Evolutionary conservation across 1,284 basidiomycete genomes (phyloP).

Genomic region (Pascua guehoae): DNA sequence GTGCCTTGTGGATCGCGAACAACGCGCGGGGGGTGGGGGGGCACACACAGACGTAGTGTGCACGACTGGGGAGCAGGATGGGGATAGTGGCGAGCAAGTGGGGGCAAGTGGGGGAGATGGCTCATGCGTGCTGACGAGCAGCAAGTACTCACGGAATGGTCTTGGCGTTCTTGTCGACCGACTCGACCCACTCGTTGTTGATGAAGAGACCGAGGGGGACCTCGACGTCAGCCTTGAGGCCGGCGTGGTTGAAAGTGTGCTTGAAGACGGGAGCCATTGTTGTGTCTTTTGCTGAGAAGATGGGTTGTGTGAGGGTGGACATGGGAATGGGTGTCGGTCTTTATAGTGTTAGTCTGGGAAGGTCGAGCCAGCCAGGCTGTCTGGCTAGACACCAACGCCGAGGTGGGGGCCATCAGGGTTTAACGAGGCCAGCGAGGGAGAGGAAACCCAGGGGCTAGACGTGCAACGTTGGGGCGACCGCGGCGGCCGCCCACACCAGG

Average conservation of each 20-base stretch:
- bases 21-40: no score
- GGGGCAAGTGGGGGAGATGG: neutral
- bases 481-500: no score
- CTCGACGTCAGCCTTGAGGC: constrained; percentile 66
- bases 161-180: constrained; percentile 55
- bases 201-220: constrained; percentile 77
- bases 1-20: no score
- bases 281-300: constrained; percentile 1
- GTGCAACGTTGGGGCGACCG: no score
- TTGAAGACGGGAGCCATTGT: constrained; percentile 46
- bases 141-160: constrained; percentile 41
- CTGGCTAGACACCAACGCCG: no score
- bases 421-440: no score
- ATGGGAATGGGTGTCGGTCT: constrained; percentile 1
- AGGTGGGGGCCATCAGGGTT: no score
- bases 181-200: constrained; percentile 71
- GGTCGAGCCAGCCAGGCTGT: neutral
- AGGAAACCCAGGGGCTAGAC: no score
- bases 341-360: constrained; percentile 5
- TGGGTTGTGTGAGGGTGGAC: constrained; percentile 3
- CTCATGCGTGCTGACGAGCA: no score
- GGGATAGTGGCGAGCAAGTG: neutral
- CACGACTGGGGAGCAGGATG: no score
- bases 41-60: no score
- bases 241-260: constrained; percentile 61